Percentiles rank a stretch among this genome's conserved stretches.
These are phyloP conservation scores for Kokia cookei DNA, from an alignment of 441 rosid species.

Conservation along the genomic window DNA sequence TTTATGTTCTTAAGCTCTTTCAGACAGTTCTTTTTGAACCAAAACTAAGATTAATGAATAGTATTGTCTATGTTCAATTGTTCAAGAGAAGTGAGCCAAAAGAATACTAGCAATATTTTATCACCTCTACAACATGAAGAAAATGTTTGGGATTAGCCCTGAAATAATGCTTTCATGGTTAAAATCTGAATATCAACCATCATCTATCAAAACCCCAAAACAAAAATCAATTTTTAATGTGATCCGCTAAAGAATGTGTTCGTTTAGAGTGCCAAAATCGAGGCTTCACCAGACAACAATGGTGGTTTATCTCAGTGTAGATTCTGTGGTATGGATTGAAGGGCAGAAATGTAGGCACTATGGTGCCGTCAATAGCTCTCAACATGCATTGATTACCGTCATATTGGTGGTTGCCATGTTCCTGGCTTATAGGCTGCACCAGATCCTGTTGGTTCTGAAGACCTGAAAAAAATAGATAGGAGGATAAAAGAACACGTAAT, in stretches of 20 bases:
- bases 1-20: not conserved
- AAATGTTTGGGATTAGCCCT: not conserved
- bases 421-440: constrained; percentile 78
- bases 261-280: not conserved
- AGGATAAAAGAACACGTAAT: not conserved
- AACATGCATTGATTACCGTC: constrained; percentile 23
- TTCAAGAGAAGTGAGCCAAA: not conserved
- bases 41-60: not conserved
- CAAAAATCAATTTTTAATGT: not conserved
- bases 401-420: constrained; percentile 88
- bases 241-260: not conserved
- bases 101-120: not conserved
- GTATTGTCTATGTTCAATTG: not conserved
- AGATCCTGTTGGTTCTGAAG: constrained; percentile 76
- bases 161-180: not conserved
- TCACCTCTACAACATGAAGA: not conserved
- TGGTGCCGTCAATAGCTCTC: not conserved
- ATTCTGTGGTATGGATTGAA: not conserved
- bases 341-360: not conserved
- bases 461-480: constrained; percentile 34
- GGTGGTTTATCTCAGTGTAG: not conserved
- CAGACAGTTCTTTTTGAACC: not conserved
- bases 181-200: not conserved
- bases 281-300: not conserved
- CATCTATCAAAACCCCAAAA: not conserved